Percentiles rank a stretch among this genome's conserved stretches.
These are phyloP conservation scores for Panaeolus cyanescens DNA, from an alignment of 768 basidiomycete species.

Conservation along the genomic window DNA sequence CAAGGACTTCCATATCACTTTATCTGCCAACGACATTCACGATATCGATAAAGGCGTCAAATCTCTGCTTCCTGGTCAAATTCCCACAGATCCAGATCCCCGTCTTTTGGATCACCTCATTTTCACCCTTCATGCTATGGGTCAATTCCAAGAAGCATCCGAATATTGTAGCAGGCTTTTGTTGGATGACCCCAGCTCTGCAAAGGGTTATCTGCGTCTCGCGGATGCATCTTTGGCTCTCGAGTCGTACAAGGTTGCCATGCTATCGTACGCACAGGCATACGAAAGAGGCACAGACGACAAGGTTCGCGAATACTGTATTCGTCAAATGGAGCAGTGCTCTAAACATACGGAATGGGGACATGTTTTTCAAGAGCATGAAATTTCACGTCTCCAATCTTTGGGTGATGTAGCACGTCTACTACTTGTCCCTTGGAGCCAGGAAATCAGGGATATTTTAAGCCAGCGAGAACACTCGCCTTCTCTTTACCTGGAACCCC, in stretches of 20 bases:
- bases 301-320: slow-evolving; percentile 40
- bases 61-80: slow-evolving; percentile 35
- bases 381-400: slow-evolving; percentile 39
- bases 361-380: slow-evolving; percentile 40
- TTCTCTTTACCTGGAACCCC: slow-evolving; percentile 39
- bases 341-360: slow-evolving; percentile 57
- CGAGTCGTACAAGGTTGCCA: slow-evolving; percentile 46
- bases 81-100: not conserved
- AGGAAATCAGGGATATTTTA: slow-evolving; percentile 31
- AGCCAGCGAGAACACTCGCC: slow-evolving; percentile 33
- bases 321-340: slow-evolving; percentile 47
- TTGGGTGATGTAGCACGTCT: slow-evolving; percentile 23
- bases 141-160: slow-evolving; percentile 35
- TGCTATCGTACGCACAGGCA: slow-evolving; percentile 55
- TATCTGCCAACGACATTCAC: slow-evolving; percentile 42
- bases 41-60: slow-evolving; percentile 48
- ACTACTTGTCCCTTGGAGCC: slow-evolving; percentile 45
- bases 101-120: slow-evolving; percentile 33
- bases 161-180: slow-evolving; percentile 34
- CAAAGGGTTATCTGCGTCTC: slow-evolving; percentile 51
- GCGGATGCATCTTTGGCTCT: slow-evolving; percentile 43
- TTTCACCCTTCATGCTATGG: slow-evolving; percentile 44
- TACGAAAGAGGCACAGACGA: slow-evolving; percentile 39
- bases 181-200: slow-evolving; percentile 29
- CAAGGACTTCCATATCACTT: slow-evolving; percentile 58